Conservation (phyloP, 352 stramenopile species). For the Thalassiosira pacifica region DNA sequence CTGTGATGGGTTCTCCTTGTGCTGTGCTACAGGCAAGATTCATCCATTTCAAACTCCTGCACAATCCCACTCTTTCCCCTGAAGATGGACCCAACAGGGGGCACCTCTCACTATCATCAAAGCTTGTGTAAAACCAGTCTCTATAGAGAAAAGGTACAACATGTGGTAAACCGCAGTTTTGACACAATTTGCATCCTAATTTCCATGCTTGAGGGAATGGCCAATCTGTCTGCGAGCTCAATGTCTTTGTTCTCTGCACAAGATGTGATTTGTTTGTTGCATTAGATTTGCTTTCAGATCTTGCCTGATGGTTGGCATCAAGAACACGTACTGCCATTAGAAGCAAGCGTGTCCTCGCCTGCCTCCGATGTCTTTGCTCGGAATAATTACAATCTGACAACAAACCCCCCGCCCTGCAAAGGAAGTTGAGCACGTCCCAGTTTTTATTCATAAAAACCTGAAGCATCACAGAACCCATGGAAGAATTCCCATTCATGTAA, state of each 20-base stretch:
- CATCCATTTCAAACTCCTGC: background rate
- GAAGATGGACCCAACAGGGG: slow-evolving; percentile 8
- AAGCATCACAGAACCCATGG: slow-evolving; percentile 31
- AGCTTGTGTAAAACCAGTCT: slow-evolving; percentile 55
- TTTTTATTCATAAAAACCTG: slow-evolving; percentile 36
- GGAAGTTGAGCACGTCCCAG: slow-evolving; percentile 40
- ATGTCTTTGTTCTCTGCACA: slow-evolving; percentile 23
- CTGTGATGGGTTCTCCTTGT: too few species aligned
- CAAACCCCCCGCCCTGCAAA: slow-evolving; percentile 27
- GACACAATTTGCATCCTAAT: slow-evolving; percentile 26
- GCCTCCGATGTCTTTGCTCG: slow-evolving; percentile 15
- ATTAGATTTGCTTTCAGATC: slow-evolving; percentile 2
- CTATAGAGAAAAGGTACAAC: slow-evolving; percentile 39
- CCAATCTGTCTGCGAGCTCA: slow-evolving; percentile 34
- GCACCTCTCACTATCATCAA: background rate
- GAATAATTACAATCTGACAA: slow-evolving; percentile 57
- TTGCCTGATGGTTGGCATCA: background rate
- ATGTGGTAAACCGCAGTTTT: slow-evolving; percentile 51
- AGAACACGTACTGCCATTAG: slow-evolving; percentile 4
- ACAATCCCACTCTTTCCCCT: slow-evolving; percentile 1
- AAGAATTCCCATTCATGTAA: slow-evolving; percentile 44
- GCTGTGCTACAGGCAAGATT: background rate
- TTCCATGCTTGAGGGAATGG: slow-evolving; percentile 60
- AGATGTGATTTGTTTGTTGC: slow-evolving; percentile 26
- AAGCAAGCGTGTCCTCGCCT: slow-evolving; percentile 7